These are phyloP conservation scores for Oryza rufipogon DNA, from an alignment of 176 grass and related monocot species.

Conservation along the genomic window DNA sequence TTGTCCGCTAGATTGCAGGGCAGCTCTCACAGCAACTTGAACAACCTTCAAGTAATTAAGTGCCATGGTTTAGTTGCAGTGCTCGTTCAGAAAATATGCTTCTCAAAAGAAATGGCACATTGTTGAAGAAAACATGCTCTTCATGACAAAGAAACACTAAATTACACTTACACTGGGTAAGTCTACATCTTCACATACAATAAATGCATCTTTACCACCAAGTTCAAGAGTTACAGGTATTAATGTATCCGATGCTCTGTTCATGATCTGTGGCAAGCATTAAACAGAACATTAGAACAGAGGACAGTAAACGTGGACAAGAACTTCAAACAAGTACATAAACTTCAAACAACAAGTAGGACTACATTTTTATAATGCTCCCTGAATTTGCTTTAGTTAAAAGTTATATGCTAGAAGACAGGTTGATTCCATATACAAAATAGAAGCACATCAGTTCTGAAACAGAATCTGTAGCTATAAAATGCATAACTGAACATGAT, in stretches of 20 bases:
- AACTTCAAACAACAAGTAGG: neutral
- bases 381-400: neutral
- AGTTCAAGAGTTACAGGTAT: slow-evolving; percentile 98
- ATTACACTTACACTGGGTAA: slow-evolving; percentile 77
- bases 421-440: neutral
- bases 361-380: neutral
- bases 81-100: slow-evolving; percentile 7
- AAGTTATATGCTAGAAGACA: neutral
- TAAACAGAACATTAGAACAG: slow-evolving; percentile 33
- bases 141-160: slow-evolving; percentile 31
- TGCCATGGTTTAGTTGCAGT: slow-evolving; percentile 18
- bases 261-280: slow-evolving; percentile 81
- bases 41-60: slow-evolving; percentile 67
- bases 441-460: neutral
- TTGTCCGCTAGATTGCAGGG: slow-evolving; percentile 95
- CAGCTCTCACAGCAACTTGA: slow-evolving; percentile 94
- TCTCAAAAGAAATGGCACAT: neutral
- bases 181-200: slow-evolving; percentile 99
- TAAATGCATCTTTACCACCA: slow-evolving; percentile 99
- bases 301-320: slow-evolving; percentile 17
- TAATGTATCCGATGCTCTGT: slow-evolving; percentile 82
- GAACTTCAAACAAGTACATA: slow-evolving; percentile 9
- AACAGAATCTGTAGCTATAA: slow-evolving; percentile 10
- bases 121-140: slow-evolving; percentile 16
- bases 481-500: neutral